phyloP scores from a whole-genome alignment of 495 filamentous ascomycete species.

The Trypethelium eluteriae region DNA sequence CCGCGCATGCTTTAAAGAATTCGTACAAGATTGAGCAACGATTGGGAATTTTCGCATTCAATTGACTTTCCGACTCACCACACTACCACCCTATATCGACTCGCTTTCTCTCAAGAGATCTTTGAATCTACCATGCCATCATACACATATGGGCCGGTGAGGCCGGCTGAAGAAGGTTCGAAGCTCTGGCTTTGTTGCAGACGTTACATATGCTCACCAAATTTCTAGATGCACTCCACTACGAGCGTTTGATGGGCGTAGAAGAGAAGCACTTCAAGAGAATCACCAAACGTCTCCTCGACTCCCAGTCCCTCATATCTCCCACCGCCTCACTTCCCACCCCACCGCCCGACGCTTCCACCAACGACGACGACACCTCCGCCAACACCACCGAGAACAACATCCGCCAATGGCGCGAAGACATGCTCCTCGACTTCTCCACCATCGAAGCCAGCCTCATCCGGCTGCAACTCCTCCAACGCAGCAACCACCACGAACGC shows the following conservation, averaged over 20 bases:
- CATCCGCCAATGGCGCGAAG: slow-evolving; percentile 61
- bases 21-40: no score
- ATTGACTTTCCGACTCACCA: no score
- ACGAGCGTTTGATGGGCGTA: slow-evolving; percentile 77
- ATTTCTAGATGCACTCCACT: slow-evolving; percentile 69
- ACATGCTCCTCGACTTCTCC: slow-evolving; percentile 81
- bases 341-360: slow-evolving; percentile 53
- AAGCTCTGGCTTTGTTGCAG: neutral
- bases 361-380: slow-evolving; percentile 37
- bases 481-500: slow-evolving; percentile 76
- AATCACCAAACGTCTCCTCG: slow-evolving; percentile 69
- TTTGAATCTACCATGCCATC: neutral
- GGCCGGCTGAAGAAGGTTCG: neutral
- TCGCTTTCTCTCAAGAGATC: neutral
- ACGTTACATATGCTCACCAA: neutral
- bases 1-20: neutral
- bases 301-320: slow-evolving; percentile 52
- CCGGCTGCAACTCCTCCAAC: slow-evolving; percentile 78
- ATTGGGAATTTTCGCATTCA: no score
- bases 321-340: slow-evolving; percentile 54
- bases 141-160: neutral
- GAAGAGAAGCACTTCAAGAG: slow-evolving; percentile 92
- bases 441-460: slow-evolving; percentile 80
- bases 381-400: slow-evolving; percentile 43
- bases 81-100: no score